Conservation (phyloP, 805 yeast genomes). For the Candida multigemmis region DNA sequence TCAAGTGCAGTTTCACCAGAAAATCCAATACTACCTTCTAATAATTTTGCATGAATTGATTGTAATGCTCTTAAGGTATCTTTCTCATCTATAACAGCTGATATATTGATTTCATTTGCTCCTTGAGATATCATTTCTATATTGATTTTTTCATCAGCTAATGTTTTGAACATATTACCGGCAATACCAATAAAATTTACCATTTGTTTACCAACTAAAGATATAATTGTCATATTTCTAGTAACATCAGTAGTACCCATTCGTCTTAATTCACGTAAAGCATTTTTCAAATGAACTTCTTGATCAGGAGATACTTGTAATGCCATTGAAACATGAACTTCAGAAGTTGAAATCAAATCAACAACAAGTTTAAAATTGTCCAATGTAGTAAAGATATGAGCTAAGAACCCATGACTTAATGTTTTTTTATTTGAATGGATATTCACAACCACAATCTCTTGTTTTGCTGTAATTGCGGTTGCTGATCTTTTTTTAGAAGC, state of each 20-base stretch:
- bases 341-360: slow-evolving; percentile 93
- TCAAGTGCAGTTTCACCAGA: slow-evolving; percentile 18
- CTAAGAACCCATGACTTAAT: slow-evolving; percentile 89
- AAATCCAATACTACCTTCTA: slow-evolving; percentile 35
- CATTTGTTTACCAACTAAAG: slow-evolving; percentile 96
- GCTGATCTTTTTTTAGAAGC: slow-evolving; percentile 54
- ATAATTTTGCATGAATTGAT: slow-evolving; percentile 70
- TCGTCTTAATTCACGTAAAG: slow-evolving; percentile 67
- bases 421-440: slow-evolving; percentile 92
- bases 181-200: slow-evolving; percentile 95
- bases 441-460: slow-evolving; percentile 83
- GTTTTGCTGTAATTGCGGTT: slow-evolving; percentile 94
- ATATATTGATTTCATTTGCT: slow-evolving; percentile 93
- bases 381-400: slow-evolving; percentile 77
- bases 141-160: slow-evolving; percentile 86
- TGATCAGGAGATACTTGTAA: slow-evolving; percentile 67
- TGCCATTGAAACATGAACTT: slow-evolving; percentile 98
- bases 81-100: slow-evolving; percentile 81
- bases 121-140: slow-evolving; percentile 99
- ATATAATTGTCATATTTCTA: slow-evolving; percentile 80
- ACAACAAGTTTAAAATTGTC: slow-evolving; percentile 83
- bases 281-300: slow-evolving; percentile 53
- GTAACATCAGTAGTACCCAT: slow-evolving; percentile 89
- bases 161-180: slow-evolving; percentile 89
- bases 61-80: slow-evolving; percentile 81